These are phyloP conservation scores for Candida sp. DNA, from an alignment of 1,139 yeast genomes.

Conservation along the genomic window DNA sequence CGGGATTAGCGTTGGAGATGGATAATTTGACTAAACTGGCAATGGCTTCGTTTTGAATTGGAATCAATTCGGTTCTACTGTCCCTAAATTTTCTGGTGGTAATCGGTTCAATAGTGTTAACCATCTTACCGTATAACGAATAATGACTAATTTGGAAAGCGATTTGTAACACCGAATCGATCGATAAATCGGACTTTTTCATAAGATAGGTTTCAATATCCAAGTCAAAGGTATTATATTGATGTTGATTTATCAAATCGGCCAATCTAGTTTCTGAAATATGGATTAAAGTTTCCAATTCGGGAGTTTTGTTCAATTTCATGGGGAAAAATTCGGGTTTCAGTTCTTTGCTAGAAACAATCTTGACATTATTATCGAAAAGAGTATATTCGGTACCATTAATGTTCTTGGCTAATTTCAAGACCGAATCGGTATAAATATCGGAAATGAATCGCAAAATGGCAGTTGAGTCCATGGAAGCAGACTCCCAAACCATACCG, in stretches of 20 bases:
- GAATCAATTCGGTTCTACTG: slow-evolving; percentile 66
- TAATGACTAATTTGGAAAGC: slow-evolving; percentile 70
- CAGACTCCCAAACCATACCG: slow-evolving; percentile 72
- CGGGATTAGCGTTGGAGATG: slow-evolving; percentile 48
- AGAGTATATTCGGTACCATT: slow-evolving; percentile 70
- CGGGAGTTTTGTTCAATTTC: slow-evolving; percentile 48
- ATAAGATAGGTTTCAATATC: slow-evolving; percentile 46
- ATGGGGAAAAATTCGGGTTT: slow-evolving; percentile 45
- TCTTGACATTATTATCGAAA: slow-evolving; percentile 42
- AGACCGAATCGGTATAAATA: slow-evolving; percentile 69
- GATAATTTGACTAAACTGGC: slow-evolving; percentile 57
- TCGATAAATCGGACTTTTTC: slow-evolving; percentile 49
- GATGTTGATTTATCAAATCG: slow-evolving; percentile 72
- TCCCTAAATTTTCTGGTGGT: slow-evolving; percentile 67
- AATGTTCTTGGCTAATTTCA: slow-evolving; percentile 67
- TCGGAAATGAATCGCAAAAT: slow-evolving; percentile 72
- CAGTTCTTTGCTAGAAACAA: slow-evolving; percentile 28
- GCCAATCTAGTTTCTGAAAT: slow-evolving; percentile 74
- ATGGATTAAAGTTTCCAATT: slow-evolving; percentile 49
- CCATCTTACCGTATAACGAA: slow-evolving; percentile 67
- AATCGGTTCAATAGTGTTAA: slow-evolving; percentile 69
- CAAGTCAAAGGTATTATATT: slow-evolving; percentile 42
- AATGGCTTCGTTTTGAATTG: slow-evolving; percentile 56
- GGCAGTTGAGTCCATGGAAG: slow-evolving; percentile 77
- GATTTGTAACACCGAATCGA: slow-evolving; percentile 68